Percentiles rank a stretch among this genome's conserved stretches.
Evolutionary conservation across 805 yeast species (phyloP).

Genomic region (Yarrowia yakushimensis): DNA sequence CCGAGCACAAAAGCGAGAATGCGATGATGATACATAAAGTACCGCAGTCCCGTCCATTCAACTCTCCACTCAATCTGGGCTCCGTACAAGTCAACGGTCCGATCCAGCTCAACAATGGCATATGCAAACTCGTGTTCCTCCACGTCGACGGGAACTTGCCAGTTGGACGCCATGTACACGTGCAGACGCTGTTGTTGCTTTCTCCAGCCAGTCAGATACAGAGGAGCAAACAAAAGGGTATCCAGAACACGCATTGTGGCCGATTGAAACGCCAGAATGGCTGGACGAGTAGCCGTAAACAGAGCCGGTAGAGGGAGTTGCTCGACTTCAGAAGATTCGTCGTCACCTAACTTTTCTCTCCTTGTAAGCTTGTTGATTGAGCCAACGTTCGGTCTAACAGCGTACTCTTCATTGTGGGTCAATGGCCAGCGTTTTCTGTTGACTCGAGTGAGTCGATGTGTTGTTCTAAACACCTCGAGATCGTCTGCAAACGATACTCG

Average conservation of each 20-base stretch:
- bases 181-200: conserved; percentile 32
- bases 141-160: conserved; percentile 25
- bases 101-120: conserved; percentile 33
- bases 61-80: conserved; percentile 33
- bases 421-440: conserved; percentile 27
- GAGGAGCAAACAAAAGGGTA: conserved; percentile 34
- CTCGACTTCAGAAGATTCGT: too few relatives aligned
- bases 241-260: conserved; percentile 33
- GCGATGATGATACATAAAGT: conserved; percentile 34
- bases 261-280: conserved; percentile 36
- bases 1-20: conserved; percentile 32
- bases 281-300: conserved; percentile 31
- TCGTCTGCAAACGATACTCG: conserved; percentile 29
- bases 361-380: neutral
- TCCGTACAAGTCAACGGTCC: conserved; percentile 31
- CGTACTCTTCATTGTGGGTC: conserved; percentile 27
- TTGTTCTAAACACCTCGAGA: conserved; percentile 12
- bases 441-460: conserved; percentile 18
- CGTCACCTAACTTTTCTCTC: neutral
- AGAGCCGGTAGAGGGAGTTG: conserved; percentile 6
- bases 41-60: conserved; percentile 37
- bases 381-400: conserved; percentile 20
- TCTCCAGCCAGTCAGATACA: conserved; percentile 34
- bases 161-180: conserved; percentile 31
- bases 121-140: conserved; percentile 21